phyloP scores from a whole-genome alignment of 1,284 basidiomycete species.

The Trichosporon sp. region DNA sequence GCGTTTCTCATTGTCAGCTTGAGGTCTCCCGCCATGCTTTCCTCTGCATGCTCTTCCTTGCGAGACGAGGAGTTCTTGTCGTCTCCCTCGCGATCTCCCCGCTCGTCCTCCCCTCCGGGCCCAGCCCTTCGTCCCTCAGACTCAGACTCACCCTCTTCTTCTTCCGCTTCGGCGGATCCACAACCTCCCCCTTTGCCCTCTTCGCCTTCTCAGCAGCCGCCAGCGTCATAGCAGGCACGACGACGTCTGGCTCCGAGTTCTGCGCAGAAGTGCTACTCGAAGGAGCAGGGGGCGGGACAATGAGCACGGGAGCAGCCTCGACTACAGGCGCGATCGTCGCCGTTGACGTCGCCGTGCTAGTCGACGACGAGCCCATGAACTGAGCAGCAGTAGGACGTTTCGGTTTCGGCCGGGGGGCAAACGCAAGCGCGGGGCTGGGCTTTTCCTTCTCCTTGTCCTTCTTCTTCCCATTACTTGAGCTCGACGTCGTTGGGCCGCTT shows the following conservation, averaged over 20 bases:
- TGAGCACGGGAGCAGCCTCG: slow-evolving; percentile 9
- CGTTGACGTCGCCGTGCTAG: no score
- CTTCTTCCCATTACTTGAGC: neutral
- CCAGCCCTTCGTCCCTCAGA: no score
- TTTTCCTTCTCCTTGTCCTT: slow-evolving; percentile 7
- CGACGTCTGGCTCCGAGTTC: neutral
- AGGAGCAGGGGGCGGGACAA: neutral
- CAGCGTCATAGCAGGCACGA: slow-evolving; percentile 44
- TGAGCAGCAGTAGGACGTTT: slow-evolving; percentile 8
- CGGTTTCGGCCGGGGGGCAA: slow-evolving; percentile 41
- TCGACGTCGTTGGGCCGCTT: neutral
- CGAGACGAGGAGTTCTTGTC: no score
- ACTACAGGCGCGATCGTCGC: slow-evolving; percentile 13
- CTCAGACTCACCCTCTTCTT: slow-evolving; percentile 37
- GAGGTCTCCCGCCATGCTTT: no score
- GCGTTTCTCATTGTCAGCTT: slow-evolving; percentile 8
- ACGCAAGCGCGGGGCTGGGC: slow-evolving; percentile 38
- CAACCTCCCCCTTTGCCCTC: slow-evolving; percentile 19
- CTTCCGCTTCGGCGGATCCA: slow-evolving; percentile 30
- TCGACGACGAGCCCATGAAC: no score
- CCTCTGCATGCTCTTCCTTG: no score
- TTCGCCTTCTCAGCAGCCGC: slow-evolving; percentile 19
- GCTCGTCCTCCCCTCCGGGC: no score
- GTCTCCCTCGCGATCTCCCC: no score
- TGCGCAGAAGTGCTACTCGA: neutral